Base-by-base conservation (phyloP, 768 basidiomycete species). In the Pholiota molesta region DNA sequence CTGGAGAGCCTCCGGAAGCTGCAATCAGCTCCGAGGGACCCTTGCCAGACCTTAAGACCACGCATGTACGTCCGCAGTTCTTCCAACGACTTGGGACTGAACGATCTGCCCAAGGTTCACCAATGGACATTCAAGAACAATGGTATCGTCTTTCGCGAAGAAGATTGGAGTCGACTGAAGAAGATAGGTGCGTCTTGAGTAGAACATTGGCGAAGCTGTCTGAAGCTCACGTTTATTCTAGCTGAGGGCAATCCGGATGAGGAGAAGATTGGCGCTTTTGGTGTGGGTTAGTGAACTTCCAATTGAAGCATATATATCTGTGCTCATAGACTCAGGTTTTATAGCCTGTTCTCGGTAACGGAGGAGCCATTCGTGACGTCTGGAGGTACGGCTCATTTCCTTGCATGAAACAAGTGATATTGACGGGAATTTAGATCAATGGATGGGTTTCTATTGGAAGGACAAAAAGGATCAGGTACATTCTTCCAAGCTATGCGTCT, bases 381-480 rank as follows among this genome's bases (percentile, higher is more conserved):
- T 17, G 91, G 91, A 78, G 85, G 90, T 89, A 71, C 55, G 72
- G 57, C 13, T 14, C 52, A 11, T 35, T 19, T 72, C 59, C 72
- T 67, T 55, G 67, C 62, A 57, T 37, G 9, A 60, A 76, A 16
- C 9, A 16, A 17, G 7, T 21, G 29, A 51, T 45, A 19, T 31
- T 62, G 40, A 55, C 21, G 62, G 42, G 26, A 65, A 73, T 53
- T 63, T 71, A 84, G 94, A 87, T 33, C 85, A 91, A 70, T 95
- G 94, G 87, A 97, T 97, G 95, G 90, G 88, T 0, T 98, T 97
- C 72, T 92, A 96, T 72, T 98, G 94, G 94, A 95, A 94, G 71
- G 92, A 92, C 69, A 91, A 90, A 68, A 93, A 91, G 68, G 94
- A 95, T 69, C 94, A 95, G 79, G 89, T 89, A 65, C 37, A 73